A percentile compares a stretch with the other conserved stretches of the same genome.
Conservation (phyloP, 192 early-diverging fungal species). For the Gamsiella multidivaricata region DNA sequence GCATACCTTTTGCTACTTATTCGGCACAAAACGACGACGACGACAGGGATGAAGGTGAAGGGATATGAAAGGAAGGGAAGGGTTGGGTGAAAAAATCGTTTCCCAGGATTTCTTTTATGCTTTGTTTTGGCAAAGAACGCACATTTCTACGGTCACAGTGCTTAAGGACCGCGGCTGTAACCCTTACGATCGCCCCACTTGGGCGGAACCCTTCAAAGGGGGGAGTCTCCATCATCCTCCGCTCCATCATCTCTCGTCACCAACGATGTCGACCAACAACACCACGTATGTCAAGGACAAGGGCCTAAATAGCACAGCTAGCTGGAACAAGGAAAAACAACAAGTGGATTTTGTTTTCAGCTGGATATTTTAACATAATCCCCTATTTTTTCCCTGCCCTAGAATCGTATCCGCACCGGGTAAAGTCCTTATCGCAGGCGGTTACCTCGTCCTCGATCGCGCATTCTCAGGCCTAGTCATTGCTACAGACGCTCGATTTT, state of each 20-base stretch:
- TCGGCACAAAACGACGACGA: background rate
- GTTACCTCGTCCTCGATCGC: conserved; percentile 93
- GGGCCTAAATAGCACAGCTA: too few species aligned
- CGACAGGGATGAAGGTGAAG: background rate
- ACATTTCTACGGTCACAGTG: too few species aligned
- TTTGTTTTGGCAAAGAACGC: too few species aligned
- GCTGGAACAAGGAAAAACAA: too few species aligned
- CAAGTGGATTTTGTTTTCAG: too few species aligned
- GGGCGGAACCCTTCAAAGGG: too few species aligned
- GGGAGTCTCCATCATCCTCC: background rate
- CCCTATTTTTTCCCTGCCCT: too few species aligned
- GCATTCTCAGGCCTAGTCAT: conserved; percentile 84
- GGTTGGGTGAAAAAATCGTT: too few species aligned
- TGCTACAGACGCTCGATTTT: conserved; percentile 88
- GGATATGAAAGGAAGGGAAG: background rate
- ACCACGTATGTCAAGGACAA: conserved; percentile 34
- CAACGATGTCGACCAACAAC: conserved; percentile 7
- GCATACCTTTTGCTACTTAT: background rate
- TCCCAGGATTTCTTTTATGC: too few species aligned
- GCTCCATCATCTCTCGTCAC: background rate
- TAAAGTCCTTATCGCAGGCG: conserved; percentile 93
- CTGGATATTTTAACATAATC: too few species aligned
- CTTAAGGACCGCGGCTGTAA: too few species aligned
- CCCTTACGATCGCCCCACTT: too few species aligned
- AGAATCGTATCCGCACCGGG: conserved; percentile 90